Base-by-base conservation (phyloP, 2,329 filamentous ascomycete species). In the Lachnellula arida region DNA sequence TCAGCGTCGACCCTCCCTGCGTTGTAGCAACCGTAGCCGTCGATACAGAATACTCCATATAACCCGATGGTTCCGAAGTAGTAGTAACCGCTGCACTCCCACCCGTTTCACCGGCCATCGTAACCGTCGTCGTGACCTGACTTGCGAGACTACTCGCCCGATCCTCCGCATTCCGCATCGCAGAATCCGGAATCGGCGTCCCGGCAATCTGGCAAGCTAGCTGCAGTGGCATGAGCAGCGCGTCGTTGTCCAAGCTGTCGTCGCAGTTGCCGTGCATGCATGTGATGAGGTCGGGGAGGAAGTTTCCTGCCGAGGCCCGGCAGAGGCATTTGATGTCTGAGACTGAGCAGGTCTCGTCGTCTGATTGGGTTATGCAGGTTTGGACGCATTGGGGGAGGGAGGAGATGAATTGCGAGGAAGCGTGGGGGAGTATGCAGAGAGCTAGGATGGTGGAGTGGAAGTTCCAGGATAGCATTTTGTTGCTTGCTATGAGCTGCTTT, bases 191-290 rank as follows among this genome's bases (percentile, higher is more conserved):
- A 25, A 74, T 70, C 7, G 68, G 60, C 6, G 58, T 46, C 4
- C 65, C 60, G 14, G 61, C 58, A 17, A 71, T 54, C 22, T 68
- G 60, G 60, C 74, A 76, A 4, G 60, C 65, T n/a, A 65, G 35
- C 56, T 69, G 59, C 34, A 76, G 61, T 34, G 70, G 68, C 19
- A 56, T 59, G 37, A 75, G 57, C 49, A 76, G 66, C 32, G 67
- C 60, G 25, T 61, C 60, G 25, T 69, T 67, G 48, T 68, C 69
- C 32, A 75, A 60, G 43, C 68, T 59, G 44, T 67, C 61, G 22
- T 67, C 53, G 65, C 75, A 77, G 58, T 67, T 68, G 55, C 67
- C 65, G 63, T 70, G 72, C 63, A 73, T 71, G 64, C 74, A 76
- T n/a, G 65, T 65, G 15, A 72, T 65, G 32, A 73, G 68, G 40